phyloP scores from a whole-genome alignment of 306 rosid genomes.

The Cucumis hystrix region DNA sequence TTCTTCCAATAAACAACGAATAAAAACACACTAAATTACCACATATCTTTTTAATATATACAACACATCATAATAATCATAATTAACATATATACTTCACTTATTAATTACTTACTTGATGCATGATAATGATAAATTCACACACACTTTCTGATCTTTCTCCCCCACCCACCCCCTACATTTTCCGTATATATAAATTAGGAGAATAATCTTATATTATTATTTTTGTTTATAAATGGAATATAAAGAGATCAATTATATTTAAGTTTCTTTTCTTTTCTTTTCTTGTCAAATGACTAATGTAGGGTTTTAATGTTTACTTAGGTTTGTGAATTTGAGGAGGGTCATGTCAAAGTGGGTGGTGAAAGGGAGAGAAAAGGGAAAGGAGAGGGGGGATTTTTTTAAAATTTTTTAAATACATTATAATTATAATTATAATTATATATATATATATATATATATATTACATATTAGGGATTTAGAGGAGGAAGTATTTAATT shows the following conservation, averaged over 20 bases:
- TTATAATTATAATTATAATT: too few relatives aligned
- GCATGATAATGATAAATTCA: background rate
- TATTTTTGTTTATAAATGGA: background rate
- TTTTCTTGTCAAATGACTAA: background rate
- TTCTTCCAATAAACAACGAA: background rate
- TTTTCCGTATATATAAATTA: background rate
- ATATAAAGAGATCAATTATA: too few relatives aligned
- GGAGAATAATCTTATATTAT: background rate
- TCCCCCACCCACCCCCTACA: background rate
- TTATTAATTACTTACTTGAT: too few relatives aligned
- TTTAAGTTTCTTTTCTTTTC: too few relatives aligned
- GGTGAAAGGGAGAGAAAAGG: conserved; percentile 5
- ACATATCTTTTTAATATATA: too few relatives aligned
- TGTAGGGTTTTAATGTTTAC: background rate
- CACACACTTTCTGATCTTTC: background rate
- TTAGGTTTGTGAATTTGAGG: conserved; percentile 4
- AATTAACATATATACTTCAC: too few relatives aligned
- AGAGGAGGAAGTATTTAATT: background rate
- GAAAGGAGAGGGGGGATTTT: background rate
- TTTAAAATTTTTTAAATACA: too few relatives aligned
- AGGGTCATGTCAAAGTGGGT: conserved; percentile 11
- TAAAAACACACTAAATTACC: background rate
- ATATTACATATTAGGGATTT: background rate
- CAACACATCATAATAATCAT: too few relatives aligned
- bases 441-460: too few relatives aligned